Percentiles rank a stretch among this genome's conserved stretches.
These are phyloP conservation scores for Asterophora lycoperdoides DNA, from an alignment of 768 basidiomycete species.

Conservation along the genomic window DNA sequence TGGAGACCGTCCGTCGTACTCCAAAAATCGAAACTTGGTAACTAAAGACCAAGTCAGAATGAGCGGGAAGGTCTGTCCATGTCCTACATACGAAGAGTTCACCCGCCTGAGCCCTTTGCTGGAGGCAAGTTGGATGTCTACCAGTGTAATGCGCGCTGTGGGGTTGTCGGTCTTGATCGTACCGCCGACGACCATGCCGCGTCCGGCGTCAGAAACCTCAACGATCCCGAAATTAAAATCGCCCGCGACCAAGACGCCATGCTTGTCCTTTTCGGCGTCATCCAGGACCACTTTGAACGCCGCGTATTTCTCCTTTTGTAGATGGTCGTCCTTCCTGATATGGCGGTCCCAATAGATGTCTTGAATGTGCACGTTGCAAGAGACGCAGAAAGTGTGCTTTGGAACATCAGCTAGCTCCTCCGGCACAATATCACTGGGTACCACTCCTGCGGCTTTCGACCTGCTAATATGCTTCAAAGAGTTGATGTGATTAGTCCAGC, in stretches of 20 bases:
- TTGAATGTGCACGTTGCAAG: slow-evolving; percentile 24
- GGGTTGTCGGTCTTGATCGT: slow-evolving; percentile 25
- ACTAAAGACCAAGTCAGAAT: slow-evolving; percentile 4
- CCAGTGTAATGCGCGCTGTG: slow-evolving; percentile 4
- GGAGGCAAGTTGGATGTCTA: slow-evolving; percentile 16
- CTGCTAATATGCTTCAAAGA: slow-evolving; percentile 7
- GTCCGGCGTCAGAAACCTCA: slow-evolving; percentile 28
- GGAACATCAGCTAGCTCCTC: slow-evolving; percentile 19
- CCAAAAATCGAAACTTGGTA: slow-evolving; percentile 16
- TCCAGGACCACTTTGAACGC: slow-evolving; percentile 41
- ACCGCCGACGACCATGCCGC: slow-evolving; percentile 17
- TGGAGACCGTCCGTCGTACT: slow-evolving; percentile 19
- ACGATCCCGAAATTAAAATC: slow-evolving; percentile 50
- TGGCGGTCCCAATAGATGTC: slow-evolving; percentile 33
- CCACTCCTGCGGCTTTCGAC: background rate
- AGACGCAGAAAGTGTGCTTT: slow-evolving; percentile 21
- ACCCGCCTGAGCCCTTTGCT: slow-evolving; percentile 4
- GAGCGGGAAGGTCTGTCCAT: background rate
- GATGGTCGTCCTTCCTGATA: slow-evolving; percentile 25
- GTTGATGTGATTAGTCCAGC: slow-evolving; percentile 6
- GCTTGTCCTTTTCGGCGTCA: slow-evolving; percentile 51
- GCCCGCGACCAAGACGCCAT: slow-evolving; percentile 43
- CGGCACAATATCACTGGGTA: slow-evolving; percentile 23
- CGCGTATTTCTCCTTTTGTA: slow-evolving; percentile 32
- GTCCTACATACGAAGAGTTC: slow-evolving; percentile 5